Base-by-base conservation (phyloP, 2,329 filamentous ascomycete species). In the Stemphylium beticola region DNA sequence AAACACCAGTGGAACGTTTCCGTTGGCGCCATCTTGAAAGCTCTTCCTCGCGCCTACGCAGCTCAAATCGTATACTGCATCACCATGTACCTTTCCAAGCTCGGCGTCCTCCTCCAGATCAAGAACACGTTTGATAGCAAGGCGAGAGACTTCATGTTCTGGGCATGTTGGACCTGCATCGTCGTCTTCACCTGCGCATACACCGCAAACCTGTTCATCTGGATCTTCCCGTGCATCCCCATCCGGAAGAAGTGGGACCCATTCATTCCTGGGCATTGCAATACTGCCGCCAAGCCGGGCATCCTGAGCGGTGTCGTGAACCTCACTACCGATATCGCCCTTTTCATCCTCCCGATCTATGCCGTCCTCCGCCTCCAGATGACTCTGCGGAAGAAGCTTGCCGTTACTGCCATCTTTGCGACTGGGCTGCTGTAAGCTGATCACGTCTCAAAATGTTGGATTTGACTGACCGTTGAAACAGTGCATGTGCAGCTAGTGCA, bases 241-340 rank as follows among this genome's bases (percentile, higher is more conserved):
- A 39, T 45, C n/a, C 44, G 44, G 12, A 62, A 67, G 43, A 63
- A 64, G 20, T 67, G 60, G 57, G 41, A 60, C 11, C 57, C 62
- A 0, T 47, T 51, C 4, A 24, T 53, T n/a, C 38, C 53, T 0
- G 66, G 64, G 7, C 55, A 58, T 22, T 69, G 68, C 39, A 58
- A 62, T 32, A 53, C 58, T 22, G 32, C 37, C 4, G 57, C 43
- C 9, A 14, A 33, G 50, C 57, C 26, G 15, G 47, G 33, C 26
- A 24, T 37, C 12, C 43, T 45, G 15, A 53, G 51, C 10, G 65
- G 67, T 33, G 15, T 68, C 17, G 34, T 60, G 3, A 61, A 66
- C 14, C 54, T 71, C 10, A 14, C 64, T 12, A 44, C 41, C 18
- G 41, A 44, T 29, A 20, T 44, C 18, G 18, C 17, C 7, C 29